Base-by-base conservation (phyloP, 805 yeast species). In the Sungouiella thailandica region DNA sequence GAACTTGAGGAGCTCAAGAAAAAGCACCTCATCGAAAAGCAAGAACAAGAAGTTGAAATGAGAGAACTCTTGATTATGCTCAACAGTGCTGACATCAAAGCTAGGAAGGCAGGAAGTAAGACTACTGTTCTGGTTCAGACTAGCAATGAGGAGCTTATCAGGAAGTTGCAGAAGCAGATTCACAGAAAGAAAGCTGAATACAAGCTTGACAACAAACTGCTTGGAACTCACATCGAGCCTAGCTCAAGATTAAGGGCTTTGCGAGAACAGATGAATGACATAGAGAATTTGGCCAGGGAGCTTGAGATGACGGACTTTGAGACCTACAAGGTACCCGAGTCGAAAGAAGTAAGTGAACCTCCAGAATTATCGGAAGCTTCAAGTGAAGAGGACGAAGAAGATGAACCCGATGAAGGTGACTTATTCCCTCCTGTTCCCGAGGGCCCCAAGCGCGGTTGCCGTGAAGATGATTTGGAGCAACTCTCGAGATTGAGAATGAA, bases 291-390 rank as follows among this genome's bases (percentile, higher is more conserved):
- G 63, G 96, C 96, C 0, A 65, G 94, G 40, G 84, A 83, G 49
- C 68, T 90, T 38, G 97, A 90, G 54, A 80, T 78, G 74, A 82
- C 84, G 14, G 93, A 87, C 44, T 88, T 86, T 49, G 80, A 74
- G 32, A 58, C 53, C 9, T 65, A 65, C 39, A 49, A 34, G 4
- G 41, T 24, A 14, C 40, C 43, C 7, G 32, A 36, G n/a, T 10
- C 31, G 5, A n/a, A 28, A 13, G 32, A 36, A 17, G 31, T 25
- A 13, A 33, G 29, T 18, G 37, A 32, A 17, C 18, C 28, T 5
- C 15, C 18, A 7, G 33, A 25, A 6, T 40, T 28, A 8, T 33
- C 35, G n/a, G 34, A 23, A 15, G 31, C 33, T n/a, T 33, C 31
- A 4, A 41, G 28, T 8, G 47, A 36, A 7, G 24, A 36, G 7